A percentile compares a stretch with the other conserved stretches of the same genome.
These are phyloP conservation scores for Rhizopogon roseolus DNA, from an alignment of 768 basidiomycete species.

Conservation along the genomic window DNA sequence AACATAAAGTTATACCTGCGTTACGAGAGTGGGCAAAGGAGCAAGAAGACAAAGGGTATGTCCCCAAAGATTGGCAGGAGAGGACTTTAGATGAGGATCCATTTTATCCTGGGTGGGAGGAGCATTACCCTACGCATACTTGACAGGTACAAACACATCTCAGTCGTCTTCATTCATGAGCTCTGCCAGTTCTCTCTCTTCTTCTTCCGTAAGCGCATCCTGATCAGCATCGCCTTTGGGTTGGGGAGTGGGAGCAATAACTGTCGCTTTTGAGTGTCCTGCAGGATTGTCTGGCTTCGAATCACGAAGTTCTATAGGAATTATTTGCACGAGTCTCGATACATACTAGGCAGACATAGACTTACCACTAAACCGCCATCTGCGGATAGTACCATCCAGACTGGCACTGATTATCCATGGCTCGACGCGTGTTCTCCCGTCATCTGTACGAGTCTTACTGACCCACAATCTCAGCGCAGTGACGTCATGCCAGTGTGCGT, in stretches of 20 bases:
- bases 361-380: constrained; percentile 73
- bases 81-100: constrained; percentile 47
- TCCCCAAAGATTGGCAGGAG: constrained; percentile 43
- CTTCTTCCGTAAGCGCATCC: constrained; percentile 71
- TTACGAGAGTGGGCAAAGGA: constrained; percentile 42
- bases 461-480: constrained; percentile 72
- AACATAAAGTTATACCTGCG: constrained; percentile 41
- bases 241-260: constrained; percentile 24
- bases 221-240: constrained; percentile 18
- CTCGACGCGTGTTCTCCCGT: constrained; percentile 49
- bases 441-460: constrained; percentile 39
- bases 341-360: not conserved
- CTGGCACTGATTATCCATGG: constrained; percentile 82
- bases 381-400: constrained; percentile 82
- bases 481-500: constrained; percentile 91
- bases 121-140: constrained; percentile 14
- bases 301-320: constrained; percentile 18
- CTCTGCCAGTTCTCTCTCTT: constrained; percentile 85
- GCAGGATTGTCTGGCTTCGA: constrained; percentile 20
- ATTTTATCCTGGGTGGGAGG: constrained; percentile 46
- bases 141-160: not conserved
- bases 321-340: not conserved
- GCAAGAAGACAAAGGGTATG: constrained; percentile 42
- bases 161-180: constrained; percentile 45
- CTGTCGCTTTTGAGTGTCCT: constrained; percentile 10